Evolutionary conservation across 169 alveolate genomes (phyloP).

Genomic region (Plasmodium chabaudi): DNA sequence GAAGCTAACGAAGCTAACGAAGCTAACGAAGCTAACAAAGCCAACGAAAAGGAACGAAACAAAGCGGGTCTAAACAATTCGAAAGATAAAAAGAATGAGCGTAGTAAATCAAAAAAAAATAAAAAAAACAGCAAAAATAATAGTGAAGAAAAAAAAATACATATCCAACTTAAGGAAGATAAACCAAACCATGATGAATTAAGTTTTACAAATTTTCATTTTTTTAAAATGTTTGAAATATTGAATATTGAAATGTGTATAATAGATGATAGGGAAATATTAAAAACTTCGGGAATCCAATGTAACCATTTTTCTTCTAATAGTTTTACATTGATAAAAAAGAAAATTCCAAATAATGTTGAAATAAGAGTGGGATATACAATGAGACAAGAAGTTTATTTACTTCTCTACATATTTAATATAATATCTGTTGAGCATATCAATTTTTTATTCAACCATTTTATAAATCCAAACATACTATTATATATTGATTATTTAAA

Average conservation of each 20-base stretch:
- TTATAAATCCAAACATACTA: not conserved
- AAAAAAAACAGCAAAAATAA: not conserved
- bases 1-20: too few relatives aligned
- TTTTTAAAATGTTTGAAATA: conserved; percentile 29
- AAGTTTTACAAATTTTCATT: not conserved
- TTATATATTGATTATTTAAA: conserved; percentile 11
- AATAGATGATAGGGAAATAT: conserved; percentile 16
- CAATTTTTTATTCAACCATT: conserved; percentile 11
- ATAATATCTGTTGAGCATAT: conserved; percentile 25
- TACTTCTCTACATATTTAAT: conserved; percentile 16
- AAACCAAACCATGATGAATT: not conserved
- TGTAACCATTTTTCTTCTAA: too few relatives aligned
- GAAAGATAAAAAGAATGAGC: not conserved
- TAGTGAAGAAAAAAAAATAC: not conserved
- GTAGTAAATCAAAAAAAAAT: not conserved
- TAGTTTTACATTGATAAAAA: too few relatives aligned
- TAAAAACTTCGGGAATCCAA: not conserved
- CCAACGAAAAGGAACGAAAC: too few relatives aligned
- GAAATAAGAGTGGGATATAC: conserved; percentile 6
- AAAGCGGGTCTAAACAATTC: not conserved
- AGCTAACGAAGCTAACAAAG: too few relatives aligned
- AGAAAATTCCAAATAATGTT: not conserved
- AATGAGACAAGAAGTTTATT: not conserved
- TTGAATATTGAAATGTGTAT: conserved; percentile 6
- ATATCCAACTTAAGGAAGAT: not conserved